Evolutionary conservation across 108 stramenopile genomes (phyloP), one percentile per base, ranked within the genome.

Genomic region (Parietichytrium sp.): DNA sequence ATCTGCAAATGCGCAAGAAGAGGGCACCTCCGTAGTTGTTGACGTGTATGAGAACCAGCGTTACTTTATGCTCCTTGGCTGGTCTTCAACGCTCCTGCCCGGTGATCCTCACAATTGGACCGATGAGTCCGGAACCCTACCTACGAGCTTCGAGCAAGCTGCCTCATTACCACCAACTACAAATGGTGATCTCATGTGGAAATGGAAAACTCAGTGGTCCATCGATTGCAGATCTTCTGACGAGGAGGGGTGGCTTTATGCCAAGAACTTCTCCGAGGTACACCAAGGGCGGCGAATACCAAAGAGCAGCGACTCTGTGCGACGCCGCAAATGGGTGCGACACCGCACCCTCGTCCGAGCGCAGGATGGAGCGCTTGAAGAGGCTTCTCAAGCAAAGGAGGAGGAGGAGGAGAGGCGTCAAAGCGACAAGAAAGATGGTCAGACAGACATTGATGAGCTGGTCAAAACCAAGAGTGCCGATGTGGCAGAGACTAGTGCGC

Each of bases 1-100:
- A n/a, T n/a, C n/a, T n/a, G n/a, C n/a, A n/a, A n/a, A n/a, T n/a
- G n/a, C n/a, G n/a, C n/a, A n/a, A 2, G 61, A 42, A 16, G 61
- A 72, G 20, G 61, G 61, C 42, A 25, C 61, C 2, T 45, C 45
- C 42, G 61, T 72, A n/a, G 6, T 45, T 10, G 61, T 45, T 47
- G 61, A 72, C n/a, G 61, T 72, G 38, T 72, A 18, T 3, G 61
- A 72, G 42, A 72, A 72, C 42, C 61, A 72, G 42, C 61, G 61
- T n/a, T 72, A 45, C 25, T 72, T 45, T 27, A n/a, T 72, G n/a
- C 42, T 72, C 13, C 38, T 72, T 16, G 61, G 61, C 6, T 72
- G 61, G 61, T 72, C 61, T 6, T 42, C 61, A 15, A 33, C 36
- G 20, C 42, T 72, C 10, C 2, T 72, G 42, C 61, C 61, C 13